phyloP scores from a whole-genome alignment of 164 flowering plant genomes.

The Protea cynaroides region DNA sequence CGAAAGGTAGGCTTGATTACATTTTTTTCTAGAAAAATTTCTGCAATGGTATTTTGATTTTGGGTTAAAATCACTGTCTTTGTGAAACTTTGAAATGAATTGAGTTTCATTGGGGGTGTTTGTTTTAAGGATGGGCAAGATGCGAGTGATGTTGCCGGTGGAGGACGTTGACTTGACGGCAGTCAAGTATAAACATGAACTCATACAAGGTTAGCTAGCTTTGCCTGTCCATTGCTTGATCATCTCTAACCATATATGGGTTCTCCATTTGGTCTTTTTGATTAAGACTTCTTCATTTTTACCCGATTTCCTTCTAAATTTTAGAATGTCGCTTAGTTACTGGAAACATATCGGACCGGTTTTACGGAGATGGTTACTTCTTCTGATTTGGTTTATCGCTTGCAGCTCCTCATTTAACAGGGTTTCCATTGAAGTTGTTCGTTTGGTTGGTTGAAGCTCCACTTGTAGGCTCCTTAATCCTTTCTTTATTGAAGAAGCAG shows the following conservation, averaged over 20 bases:
- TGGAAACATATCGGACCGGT: neutral
- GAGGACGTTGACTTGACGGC: conserved; percentile 50
- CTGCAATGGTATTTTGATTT: too few species aligned
- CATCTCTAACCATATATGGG: neutral
- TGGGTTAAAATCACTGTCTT: too few species aligned
- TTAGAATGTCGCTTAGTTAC: neutral
- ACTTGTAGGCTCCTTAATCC: conserved; percentile 43
- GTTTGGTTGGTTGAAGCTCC: conserved; percentile 56
- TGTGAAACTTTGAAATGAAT: too few species aligned
- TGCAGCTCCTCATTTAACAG: conserved; percentile 77
- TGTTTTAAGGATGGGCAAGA: conserved; percentile 12
- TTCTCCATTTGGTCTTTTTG: neutral
- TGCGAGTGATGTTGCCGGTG: conserved; percentile 50
- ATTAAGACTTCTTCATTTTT: neutral
- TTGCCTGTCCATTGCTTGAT: neutral
- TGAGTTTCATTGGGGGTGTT: too few species aligned
- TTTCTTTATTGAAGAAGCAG: conserved; percentile 48
- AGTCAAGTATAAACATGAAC: conserved; percentile 47
- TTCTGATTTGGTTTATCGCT: neutral
- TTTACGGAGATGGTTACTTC: neutral
- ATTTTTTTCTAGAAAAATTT: too few species aligned
- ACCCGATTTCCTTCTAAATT: neutral
- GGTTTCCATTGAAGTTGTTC: conserved; percentile 50
- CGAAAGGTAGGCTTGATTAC: neutral
- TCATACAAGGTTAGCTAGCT: conserved; percentile 35